Evolutionary conservation across 1,139 yeast species (phyloP), one percentile per base, ranked within the genome.

Genomic region (Candida pseudoviswanathii): DNA sequence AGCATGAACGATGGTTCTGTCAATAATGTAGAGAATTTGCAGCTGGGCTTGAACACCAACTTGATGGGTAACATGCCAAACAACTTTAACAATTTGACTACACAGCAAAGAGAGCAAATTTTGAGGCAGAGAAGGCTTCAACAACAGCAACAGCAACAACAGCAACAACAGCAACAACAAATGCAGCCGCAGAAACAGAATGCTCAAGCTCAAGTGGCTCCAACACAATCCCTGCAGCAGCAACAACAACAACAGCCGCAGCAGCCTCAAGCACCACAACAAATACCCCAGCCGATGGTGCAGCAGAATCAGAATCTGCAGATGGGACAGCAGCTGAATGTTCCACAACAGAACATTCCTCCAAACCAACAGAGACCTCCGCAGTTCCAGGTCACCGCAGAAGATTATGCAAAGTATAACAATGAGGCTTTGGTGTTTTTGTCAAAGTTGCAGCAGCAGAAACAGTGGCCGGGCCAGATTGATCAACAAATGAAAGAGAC

Each of bases 341-440:
- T 29, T 25, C 52, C 45, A 40, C 54, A 51, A 22, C 53, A 45
- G 48, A 51, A 43, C 11, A 60, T 50, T 36, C 51, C 46, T 3
- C 56, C 47, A 9, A 57, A 52, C 22, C 57, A 48, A 21, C 58
- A 49, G 32, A 51, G 67, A 48, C 73, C 71, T 0, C 79, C 80
- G 3, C 67, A 66, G 49, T 66, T 73, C 49, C 70, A 64, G 47
- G 68, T 76, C 44, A 71, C 79, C 4, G 71, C 70, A 25, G 78
- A 75, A 46, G 81, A 76, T 52, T 65, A 72, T 45, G 61, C 67
- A 53, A 73, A 72, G 53, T 73, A 75, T 57, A 67, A 71, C 33
- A 62, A 71, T 5, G 80, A 74, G 46, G 81, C 81, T 0, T 64
- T 75, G 71, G 61, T 67, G 10, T 60, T 74, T 36, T 66, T 75